Conservation (phyloP, 31 red algal species). For the Asparagopsis taxiformis region DNA sequence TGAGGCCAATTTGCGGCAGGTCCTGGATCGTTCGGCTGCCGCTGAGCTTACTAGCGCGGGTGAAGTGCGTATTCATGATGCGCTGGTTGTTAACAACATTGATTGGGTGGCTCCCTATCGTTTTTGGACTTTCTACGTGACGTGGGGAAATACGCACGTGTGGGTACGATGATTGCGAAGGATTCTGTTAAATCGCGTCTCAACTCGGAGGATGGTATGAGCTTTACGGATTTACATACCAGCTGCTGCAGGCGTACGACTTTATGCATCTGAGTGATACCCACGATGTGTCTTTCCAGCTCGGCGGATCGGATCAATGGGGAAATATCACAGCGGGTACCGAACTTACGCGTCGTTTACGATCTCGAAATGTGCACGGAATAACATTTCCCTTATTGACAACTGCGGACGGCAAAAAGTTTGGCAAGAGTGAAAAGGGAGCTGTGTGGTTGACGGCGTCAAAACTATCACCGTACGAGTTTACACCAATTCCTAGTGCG, state of each 20-base stretch:
- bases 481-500: constrained; percentile 75
- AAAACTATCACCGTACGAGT: constrained; percentile 75
- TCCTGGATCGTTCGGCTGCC: constrained; percentile 15
- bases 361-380: constrained; percentile 32
- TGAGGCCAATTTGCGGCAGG: constrained; percentile 50
- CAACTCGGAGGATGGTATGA: constrained; percentile 75
- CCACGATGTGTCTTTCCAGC: constrained; percentile 57
- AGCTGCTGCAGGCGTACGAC: constrained; percentile 87
- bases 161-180: constrained; percentile 64
- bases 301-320: constrained; percentile 86
- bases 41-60: too few species aligned
- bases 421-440: constrained; percentile 70
- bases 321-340: constrained; percentile 80
- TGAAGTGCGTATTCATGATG: too few species aligned
- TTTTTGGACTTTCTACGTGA: constrained; percentile 84
- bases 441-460: constrained; percentile 76
- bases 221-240: constrained; percentile 86
- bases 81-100: constrained; percentile 64
- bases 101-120: constrained; percentile 54
- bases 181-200: constrained; percentile 59
- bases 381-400: constrained; percentile 83
- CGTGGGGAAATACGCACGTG: constrained; percentile 59
- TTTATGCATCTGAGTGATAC: constrained; percentile 57
- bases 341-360: constrained; percentile 55
- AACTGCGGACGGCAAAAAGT: constrained; percentile 63